Percentiles rank a stretch among this genome's conserved stretches.
Evolutionary conservation across 2,329 filamentous ascomycete genomes (phyloP).

Genomic region (Botrytis tulipae): DNA sequence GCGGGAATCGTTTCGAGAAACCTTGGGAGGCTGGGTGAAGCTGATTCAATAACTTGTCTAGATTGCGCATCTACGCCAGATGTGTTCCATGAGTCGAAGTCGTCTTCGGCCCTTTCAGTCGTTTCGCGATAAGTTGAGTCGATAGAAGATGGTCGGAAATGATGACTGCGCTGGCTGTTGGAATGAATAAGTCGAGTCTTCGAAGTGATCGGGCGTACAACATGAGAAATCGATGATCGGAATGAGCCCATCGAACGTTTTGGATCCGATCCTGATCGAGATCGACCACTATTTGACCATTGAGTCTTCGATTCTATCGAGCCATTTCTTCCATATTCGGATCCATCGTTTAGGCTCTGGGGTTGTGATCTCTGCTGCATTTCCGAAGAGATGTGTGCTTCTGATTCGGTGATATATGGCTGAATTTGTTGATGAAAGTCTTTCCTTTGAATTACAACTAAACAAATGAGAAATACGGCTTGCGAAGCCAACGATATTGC

Average conservation of each 20-base stretch:
- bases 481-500: conserved; percentile 33
- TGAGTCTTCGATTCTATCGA: conserved; percentile 32
- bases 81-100: conserved; percentile 75
- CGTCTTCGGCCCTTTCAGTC: conserved; percentile 48
- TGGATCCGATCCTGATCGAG: conserved; percentile 45
- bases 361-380: conserved; percentile 29
- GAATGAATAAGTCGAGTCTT: conserved; percentile 52
- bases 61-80: conserved; percentile 63
- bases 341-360: conserved; percentile 23
- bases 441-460: conserved; percentile 33
- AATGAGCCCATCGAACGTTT: conserved; percentile 45
- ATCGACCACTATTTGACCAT: conserved; percentile 46
- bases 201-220: conserved; percentile 55
- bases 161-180: conserved; percentile 38
- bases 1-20: conserved; percentile 71
- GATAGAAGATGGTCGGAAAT: conserved; percentile 47
- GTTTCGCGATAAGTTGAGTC: conserved; percentile 43
- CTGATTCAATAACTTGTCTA: conserved; percentile 54
- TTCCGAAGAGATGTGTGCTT: conserved; percentile 27
- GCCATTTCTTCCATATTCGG: conserved; percentile 23
- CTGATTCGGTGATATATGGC: conserved; percentile 29
- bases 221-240: conserved; percentile 48
- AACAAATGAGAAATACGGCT: conserved; percentile 34
- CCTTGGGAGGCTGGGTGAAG: conserved; percentile 39
- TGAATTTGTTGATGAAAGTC: conserved; percentile 35